These are phyloP conservation scores for Solanum clarkiae DNA, from an alignment of 257 asterid genomes.

Conservation along the genomic window DNA sequence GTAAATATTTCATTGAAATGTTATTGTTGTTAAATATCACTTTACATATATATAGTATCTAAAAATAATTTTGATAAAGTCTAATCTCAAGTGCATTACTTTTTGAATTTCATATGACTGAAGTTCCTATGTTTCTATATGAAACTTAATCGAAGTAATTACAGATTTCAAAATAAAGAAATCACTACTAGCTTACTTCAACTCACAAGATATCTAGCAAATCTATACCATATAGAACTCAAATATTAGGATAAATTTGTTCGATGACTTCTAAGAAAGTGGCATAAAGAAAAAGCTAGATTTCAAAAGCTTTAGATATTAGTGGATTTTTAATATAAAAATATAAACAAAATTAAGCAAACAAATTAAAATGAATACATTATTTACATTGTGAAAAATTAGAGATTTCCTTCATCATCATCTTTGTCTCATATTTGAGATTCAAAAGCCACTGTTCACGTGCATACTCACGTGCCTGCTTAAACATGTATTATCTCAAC, in stretches of 20 bases:
- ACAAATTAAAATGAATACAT: neutral
- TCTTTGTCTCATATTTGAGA: neutral
- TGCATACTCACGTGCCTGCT: conserved; percentile 4
- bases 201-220: too few relatives aligned
- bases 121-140: neutral
- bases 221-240: too few relatives aligned
- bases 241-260: too few relatives aligned
- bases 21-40: neutral
- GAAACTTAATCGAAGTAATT: neutral
- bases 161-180: neutral
- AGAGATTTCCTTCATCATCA: neutral
- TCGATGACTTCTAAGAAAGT: rapidly evolving
- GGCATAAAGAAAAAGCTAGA: neutral
- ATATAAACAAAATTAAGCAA: neutral
- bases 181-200: too few relatives aligned
- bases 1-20: too few relatives aligned
- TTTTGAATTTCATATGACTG: neutral
- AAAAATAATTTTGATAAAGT: neutral
- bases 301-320: neutral
- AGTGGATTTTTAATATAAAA: neutral
- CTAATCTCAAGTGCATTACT: neutral
- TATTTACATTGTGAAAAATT: too few relatives aligned
- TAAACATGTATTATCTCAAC: neutral
- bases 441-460: neutral
- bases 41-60: neutral